Base-by-base conservation (phyloP, 176 grass and related monocot species). In the Thinopyrum elongatum region DNA sequence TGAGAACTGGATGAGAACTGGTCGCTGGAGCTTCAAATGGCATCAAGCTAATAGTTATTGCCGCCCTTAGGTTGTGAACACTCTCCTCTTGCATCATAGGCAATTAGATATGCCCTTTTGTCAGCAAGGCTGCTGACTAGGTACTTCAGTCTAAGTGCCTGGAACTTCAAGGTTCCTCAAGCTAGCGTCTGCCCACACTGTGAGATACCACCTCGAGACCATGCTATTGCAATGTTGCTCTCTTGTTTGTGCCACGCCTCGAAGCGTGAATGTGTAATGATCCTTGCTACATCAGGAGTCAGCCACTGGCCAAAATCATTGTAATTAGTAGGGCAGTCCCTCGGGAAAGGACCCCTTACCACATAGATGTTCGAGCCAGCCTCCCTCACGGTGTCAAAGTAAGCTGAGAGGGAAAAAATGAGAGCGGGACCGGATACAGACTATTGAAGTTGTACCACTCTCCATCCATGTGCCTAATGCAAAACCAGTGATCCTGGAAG, bases 341-440 rank as follows among this genome's bases (percentile, higher is more conserved):
- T 88, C 14, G 86, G 65, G 65, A 93, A 93, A 90, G 63, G 81
- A 10, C 19, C 86, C 83, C 82, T 93, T 10, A 90, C 82, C 1
- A 59, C 72, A 67, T 71, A 93, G 64, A 93, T 93, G 34, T 79
- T 88, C 74, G 78, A 90, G 62, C 82, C 86, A 62, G 47, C 75
- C 36, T 65, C 65, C 79, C 80, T 90, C 58, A 83, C 79, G 15
- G 82, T 69, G 65, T 86, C 88, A 6, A 93, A n/a, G 63, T 84
- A 93, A 93, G 84, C 87, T 23, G 68, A 93, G 81, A 90, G 88
- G n/a, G 57, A 46, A 86, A 66, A 90, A 90, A 66, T 88, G 81
- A 3, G 82, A 90, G 33, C 88, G 57, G 31, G 14, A 13, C 82
- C 17, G 82, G 88, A 83, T 90, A 85, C 46, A 47, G 1, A 47